A percentile compares a stretch with the other conserved stretches of the same genome.
phyloP scores from a whole-genome alignment of 257 asterid genomes.

The Capsicum pubescens region DNA sequence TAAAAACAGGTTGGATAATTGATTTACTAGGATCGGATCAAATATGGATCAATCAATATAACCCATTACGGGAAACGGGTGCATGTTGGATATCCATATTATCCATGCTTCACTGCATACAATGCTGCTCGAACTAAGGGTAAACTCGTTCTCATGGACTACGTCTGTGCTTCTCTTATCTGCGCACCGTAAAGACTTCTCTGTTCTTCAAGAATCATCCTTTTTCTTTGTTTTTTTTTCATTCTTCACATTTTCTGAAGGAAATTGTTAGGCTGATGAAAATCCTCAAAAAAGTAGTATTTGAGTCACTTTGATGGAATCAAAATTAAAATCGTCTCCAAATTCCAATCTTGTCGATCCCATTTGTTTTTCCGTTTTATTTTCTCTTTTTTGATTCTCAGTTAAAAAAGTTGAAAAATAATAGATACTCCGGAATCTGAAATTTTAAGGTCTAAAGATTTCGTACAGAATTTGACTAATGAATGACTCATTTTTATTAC shows the following conservation, averaged over 20 bases:
- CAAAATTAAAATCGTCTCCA: neutral
- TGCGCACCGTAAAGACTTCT: neutral
- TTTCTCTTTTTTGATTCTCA: neutral
- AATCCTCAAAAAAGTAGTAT: neutral
- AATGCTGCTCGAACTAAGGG: neutral
- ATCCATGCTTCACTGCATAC: neutral
- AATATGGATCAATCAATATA: neutral
- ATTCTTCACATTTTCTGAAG: neutral
- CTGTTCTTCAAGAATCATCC: neutral
- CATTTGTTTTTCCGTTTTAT: neutral
- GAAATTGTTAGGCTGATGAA: neutral
- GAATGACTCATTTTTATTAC: neutral
- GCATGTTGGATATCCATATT: neutral
- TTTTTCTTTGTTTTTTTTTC: neutral
- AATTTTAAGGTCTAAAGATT: neutral
- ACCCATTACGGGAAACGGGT: neutral
- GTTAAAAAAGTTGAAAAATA: neutral
- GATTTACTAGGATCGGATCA: neutral
- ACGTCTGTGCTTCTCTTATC: neutral
- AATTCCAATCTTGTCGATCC: neutral
- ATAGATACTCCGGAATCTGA: neutral
- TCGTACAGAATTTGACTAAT: constrained; percentile 1
- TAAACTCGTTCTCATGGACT: neutral
- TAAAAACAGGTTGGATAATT: neutral
- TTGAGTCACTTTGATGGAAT: neutral